A percentile compares a stretch with the other conserved stretches of the same genome.
Evolutionary conservation across 2,329 filamentous ascomycete genomes (phyloP).

Genomic region (Cladosporium sp.): DNA sequence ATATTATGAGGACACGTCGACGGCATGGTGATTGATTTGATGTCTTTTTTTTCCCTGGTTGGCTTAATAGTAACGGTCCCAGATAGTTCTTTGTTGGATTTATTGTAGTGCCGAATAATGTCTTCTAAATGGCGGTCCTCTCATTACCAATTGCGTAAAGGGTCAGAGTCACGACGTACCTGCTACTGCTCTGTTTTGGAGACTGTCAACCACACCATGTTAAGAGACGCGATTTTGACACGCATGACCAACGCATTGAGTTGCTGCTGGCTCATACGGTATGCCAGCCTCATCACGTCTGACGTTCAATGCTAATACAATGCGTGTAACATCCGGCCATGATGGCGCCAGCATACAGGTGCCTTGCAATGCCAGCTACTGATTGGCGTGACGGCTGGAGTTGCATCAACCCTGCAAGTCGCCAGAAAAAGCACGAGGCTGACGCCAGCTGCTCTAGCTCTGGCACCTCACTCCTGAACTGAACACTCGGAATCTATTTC

Average conservation of each 20-base stretch:
- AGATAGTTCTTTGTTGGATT: conserved; percentile 10
- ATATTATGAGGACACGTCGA: conserved; percentile 4
- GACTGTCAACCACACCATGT: background rate
- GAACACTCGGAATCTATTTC: no score
- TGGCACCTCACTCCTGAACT: no score
- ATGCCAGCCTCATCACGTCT: background rate
- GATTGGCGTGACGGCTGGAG: background rate
- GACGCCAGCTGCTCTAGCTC: background rate
- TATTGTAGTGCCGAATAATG: conserved; percentile 5
- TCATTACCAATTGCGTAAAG: background rate
- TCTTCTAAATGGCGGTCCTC: background rate
- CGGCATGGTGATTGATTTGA: conserved; percentile 9
- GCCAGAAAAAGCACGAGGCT: background rate
- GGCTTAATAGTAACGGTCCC: conserved; percentile 10
- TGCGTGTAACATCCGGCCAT: background rate
- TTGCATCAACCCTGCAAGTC: background rate
- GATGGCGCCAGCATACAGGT: background rate
- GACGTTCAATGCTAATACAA: background rate
- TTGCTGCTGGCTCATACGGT: background rate
- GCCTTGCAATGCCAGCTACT: background rate
- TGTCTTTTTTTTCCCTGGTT: conserved; percentile 8
- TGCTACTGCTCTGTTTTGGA: background rate
- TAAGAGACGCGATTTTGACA: background rate
- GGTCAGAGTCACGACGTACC: background rate
- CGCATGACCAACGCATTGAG: background rate